Base-by-base conservation (phyloP, 495 filamentous ascomycete species). In the Lepidopterella palustris region DNA sequence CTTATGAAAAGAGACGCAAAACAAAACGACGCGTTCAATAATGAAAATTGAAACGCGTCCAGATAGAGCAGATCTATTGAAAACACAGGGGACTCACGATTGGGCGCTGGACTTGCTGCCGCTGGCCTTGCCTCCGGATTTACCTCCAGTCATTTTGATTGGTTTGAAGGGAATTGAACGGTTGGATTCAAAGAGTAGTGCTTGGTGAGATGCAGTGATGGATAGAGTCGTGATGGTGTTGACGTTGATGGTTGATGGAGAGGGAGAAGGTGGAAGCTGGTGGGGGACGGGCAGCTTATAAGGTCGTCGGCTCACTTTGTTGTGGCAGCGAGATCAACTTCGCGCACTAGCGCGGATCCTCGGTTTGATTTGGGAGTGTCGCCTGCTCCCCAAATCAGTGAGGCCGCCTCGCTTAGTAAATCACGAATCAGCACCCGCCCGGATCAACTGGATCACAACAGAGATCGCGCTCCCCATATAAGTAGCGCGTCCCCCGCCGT, bases 61-160 rank as follows among this genome's bases (percentile, higher is more conserved):
- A 35, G 29, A 57, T 57, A 24, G 53, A 45, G 29, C 57, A 53
- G 58, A 73, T 15, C n/a, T n/a, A n/a, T 29, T 18, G 31, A 21
- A 25, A 31, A 11, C 4, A 70, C 50, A 55, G 25, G 51, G 57
- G 21, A 85, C 88, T 81, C 79, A 97, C 91, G 91, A 95, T 84
- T 97, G 92, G 63, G 90, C 84, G 81, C 87, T 93, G 57, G 62
- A 65, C 88, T 97, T 97, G 84, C 84, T 85, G 78, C 89, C 88
- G 79, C 87, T 89, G 80, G 91, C 90, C 85, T 97, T 97, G 85
- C 92, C 92, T 78, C 92, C 92, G 74, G 92, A 97, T 81, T 97
- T 97, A 80, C 92, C 90, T 80, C 84, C 85, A 89, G 92, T 95
- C 92, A 97, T 97, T 86, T 90, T 96, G 87, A 84, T 74, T 55